Percentiles rank a stretch among this genome's conserved stretches.
These are phyloP conservation scores for Luzula sylvatica DNA, from an alignment of 176 grass and related monocot genomes.

Conservation along the genomic window DNA sequence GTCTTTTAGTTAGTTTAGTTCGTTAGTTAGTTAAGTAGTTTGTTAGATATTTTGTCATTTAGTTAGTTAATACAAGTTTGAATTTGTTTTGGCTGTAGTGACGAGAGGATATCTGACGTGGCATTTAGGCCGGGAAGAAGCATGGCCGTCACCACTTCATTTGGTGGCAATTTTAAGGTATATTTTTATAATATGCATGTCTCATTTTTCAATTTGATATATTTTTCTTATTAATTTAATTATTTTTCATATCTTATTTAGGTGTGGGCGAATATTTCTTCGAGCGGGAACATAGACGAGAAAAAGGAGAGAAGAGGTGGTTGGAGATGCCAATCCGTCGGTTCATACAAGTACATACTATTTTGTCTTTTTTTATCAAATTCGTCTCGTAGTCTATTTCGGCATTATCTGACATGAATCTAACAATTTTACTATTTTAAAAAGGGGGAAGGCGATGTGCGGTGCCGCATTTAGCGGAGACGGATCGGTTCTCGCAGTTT, in stretches of 20 bases:
- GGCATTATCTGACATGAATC: too few relatives aligned
- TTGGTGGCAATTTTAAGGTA: constrained; percentile 91
- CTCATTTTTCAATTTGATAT: constrained; percentile 7
- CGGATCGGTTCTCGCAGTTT: constrained; percentile 92
- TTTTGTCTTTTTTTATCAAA: background rate
- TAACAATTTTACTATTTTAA: constrained; percentile 18
- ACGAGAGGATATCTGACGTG: constrained; percentile 62
- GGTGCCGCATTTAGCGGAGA: constrained; percentile 76
- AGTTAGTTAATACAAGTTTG: background rate
- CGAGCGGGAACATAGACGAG: constrained; percentile 29
- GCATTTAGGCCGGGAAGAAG: constrained; percentile 59
- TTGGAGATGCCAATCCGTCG: constrained; percentile 97
- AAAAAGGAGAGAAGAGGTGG: constrained; percentile 40
- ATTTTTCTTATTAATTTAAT: constrained; percentile 9
- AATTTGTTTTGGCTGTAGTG: constrained; percentile 36
- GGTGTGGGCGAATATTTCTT: constrained; percentile 57
- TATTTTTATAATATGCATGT: background rate
- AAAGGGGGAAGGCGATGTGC: constrained; percentile 78
- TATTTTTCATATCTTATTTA: constrained; percentile 22
- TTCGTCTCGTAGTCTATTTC: too few relatives aligned
- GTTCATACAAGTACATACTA: constrained; percentile 77
- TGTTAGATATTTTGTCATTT: constrained; percentile 1
- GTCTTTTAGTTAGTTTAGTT: constrained; percentile 5
- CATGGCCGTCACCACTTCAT: constrained; percentile 75
- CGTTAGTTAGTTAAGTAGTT: too few relatives aligned